Evolutionary conservation across 2,329 filamentous ascomycete genomes (phyloP).

Genomic region (Exophiala spinifera): DNA sequence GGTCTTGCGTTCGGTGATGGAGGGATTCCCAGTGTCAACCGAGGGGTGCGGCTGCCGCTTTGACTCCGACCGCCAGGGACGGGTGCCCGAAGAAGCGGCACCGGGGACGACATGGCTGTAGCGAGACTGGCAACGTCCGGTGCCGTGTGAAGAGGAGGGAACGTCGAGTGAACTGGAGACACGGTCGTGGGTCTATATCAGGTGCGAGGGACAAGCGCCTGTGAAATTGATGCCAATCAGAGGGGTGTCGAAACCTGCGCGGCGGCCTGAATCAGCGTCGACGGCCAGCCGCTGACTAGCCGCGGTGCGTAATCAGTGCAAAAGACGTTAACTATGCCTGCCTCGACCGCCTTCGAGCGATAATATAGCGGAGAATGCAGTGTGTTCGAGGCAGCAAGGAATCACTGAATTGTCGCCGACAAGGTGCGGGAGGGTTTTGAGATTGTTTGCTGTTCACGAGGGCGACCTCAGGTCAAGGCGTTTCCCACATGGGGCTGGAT

Average conservation of each 20-base stretch:
- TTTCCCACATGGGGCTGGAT: conserved; percentile 13
- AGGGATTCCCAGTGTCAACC: conserved; percentile 85
- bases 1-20: conserved; percentile 79
- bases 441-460: conserved; percentile 9
- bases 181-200: not conserved
- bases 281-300: conserved; percentile 7
- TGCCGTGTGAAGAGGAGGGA: not conserved
- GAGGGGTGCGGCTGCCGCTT: conserved; percentile 64
- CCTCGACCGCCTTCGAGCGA: conserved; percentile 1
- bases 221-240: not conserved
- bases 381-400: not conserved
- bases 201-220: not conserved
- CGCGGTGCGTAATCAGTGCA: conserved; percentile 10
- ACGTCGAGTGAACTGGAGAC: not conserved
- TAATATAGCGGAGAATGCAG: not conserved
- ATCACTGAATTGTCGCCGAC: not conserved
- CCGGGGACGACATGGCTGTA: conserved; percentile 67
- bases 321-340: conserved; percentile 6
- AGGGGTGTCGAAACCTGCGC: conserved; percentile 1
- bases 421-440: conserved; percentile 4
- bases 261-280: not conserved
- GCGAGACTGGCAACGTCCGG: not conserved
- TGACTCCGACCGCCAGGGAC: conserved; percentile 67
- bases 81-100: conserved; percentile 77
- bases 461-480: conserved; percentile 21